Evolutionary conservation across 2,329 filamentous ascomycete genomes (phyloP).

Genomic region (Pseudocercospora fuligena): DNA sequence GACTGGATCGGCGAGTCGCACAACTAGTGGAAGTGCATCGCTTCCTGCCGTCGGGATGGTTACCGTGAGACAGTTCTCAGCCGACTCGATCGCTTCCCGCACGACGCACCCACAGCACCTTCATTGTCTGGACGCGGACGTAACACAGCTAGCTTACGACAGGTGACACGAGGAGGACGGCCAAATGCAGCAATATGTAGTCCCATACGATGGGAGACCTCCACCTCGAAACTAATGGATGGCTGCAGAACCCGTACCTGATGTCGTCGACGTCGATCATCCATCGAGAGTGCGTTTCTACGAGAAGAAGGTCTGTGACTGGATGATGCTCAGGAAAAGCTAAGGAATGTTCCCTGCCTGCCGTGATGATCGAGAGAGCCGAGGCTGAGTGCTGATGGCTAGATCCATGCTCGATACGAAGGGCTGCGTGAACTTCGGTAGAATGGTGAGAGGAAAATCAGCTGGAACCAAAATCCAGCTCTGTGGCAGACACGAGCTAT

Average conservation of each 20-base stretch:
- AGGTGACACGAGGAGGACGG: background rate
- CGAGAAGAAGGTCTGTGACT: background rate
- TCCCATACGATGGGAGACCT: background rate
- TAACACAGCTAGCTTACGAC: background rate
- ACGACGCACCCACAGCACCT: background rate
- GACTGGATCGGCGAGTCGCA: background rate
- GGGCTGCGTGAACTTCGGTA: background rate
- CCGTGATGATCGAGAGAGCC: constrained; percentile 6
- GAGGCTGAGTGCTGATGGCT: background rate
- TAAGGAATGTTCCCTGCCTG: constrained; percentile 8
- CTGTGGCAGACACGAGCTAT: background rate
- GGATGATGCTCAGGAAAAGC: background rate
- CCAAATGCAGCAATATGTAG: background rate
- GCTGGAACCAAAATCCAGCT: no score
- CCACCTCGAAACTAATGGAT: background rate
- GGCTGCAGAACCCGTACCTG: constrained; percentile 3
- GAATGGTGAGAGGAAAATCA: background rate
- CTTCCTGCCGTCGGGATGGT: constrained; percentile 5
- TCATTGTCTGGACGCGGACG: background rate
- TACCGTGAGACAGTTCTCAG: background rate
- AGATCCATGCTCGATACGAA: background rate
- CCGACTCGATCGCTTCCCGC: background rate
- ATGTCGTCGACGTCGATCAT: background rate
- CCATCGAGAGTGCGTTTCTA: background rate
- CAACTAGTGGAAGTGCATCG: background rate